These are phyloP conservation scores for Scytalidium sp. DNA, from an alignment of 2,329 filamentous ascomycete species.

Conservation along the genomic window DNA sequence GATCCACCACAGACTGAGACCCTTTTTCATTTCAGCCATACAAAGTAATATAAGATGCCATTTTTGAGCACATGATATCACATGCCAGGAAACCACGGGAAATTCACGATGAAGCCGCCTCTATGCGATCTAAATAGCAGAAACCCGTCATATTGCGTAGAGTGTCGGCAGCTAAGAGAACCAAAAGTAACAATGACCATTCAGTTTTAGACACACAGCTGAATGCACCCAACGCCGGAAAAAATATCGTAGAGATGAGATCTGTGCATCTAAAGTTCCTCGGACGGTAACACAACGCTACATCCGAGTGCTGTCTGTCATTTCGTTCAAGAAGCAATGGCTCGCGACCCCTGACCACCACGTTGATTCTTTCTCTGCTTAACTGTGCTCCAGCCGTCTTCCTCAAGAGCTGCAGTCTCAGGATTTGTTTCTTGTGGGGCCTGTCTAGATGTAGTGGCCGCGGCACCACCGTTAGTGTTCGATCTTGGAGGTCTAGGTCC, in stretches of 20 bases:
- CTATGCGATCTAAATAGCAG: conserved; percentile 22
- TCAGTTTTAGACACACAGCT: conserved; percentile 22
- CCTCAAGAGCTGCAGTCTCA: conserved; percentile 42
- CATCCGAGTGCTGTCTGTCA: not conserved
- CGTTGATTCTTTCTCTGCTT: conserved; percentile 32
- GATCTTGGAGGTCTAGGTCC: conserved; percentile 19
- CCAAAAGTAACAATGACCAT: conserved; percentile 14
- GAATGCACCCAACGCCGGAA: conserved; percentile 4
- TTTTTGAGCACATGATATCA: conserved; percentile 5
- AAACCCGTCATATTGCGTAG: conserved; percentile 6
- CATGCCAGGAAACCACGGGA: conserved; percentile 5
- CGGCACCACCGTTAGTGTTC: conserved; percentile 36
- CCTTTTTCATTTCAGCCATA: conserved; percentile 1
- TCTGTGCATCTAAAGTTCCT: not conserved
- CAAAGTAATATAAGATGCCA: not conserved
- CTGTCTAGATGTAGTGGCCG: conserved; percentile 40
- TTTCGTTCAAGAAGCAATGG: conserved; percentile 27
- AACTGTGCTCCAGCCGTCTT: conserved; percentile 66
- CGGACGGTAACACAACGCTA: not conserved
- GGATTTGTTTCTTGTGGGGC: conserved; percentile 31
- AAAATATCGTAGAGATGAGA: not conserved
- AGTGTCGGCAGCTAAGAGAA: conserved; percentile 11
- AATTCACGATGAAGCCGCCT: conserved; percentile 21
- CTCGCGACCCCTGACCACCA: conserved; percentile 24
- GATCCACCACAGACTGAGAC: conserved; percentile 7